phyloP scores from a whole-genome alignment of 106 monocot species.

The Allium cepa region DNA sequence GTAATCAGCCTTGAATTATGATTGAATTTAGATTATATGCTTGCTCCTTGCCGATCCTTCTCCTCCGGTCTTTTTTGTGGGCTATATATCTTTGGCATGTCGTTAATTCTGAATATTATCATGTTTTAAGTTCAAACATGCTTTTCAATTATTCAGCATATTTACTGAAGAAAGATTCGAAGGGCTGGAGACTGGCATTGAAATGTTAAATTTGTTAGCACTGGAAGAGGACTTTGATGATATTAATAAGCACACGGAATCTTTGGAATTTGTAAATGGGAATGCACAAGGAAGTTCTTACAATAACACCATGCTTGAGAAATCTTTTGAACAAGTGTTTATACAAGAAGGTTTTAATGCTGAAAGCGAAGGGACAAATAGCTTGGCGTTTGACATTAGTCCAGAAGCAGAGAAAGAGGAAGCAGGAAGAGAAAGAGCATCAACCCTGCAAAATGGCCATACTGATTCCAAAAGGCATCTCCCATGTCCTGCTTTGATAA shows the following conservation, averaged over 20 bases:
- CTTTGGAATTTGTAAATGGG: background rate
- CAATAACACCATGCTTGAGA: conserved; percentile 7
- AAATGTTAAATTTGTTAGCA: conserved; percentile 52
- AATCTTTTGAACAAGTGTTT: conserved; percentile 6
- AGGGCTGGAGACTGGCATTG: conserved; percentile 60
- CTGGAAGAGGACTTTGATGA: conserved; percentile 28
- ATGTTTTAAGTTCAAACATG: too few species aligned
- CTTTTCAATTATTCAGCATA: conserved; percentile 39
- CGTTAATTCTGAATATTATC: conserved; percentile 1
- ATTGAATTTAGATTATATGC: too few species aligned
- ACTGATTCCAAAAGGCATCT: conserved; percentile 13
- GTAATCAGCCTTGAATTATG: too few species aligned
- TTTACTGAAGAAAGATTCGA: conserved; percentile 85
- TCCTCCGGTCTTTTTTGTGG: background rate
- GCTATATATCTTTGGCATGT: background rate
- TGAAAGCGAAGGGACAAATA: conserved; percentile 12
- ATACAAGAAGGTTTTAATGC: background rate
- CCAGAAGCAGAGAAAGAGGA: conserved; percentile 6
- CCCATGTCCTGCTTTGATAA: conserved; percentile 48
- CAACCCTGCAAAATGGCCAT: conserved; percentile 9
- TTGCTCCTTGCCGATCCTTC: too few species aligned
- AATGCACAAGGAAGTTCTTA: conserved; percentile 10
- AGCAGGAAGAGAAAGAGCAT: conserved; percentile 12
- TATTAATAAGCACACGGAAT: background rate
- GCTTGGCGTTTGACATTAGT: conserved; percentile 6